Percentiles rank a stretch among this genome's conserved stretches.
Conservation (phyloP, 1,284 basidiomycete genomes). For the Trametes polyzona region DNA sequence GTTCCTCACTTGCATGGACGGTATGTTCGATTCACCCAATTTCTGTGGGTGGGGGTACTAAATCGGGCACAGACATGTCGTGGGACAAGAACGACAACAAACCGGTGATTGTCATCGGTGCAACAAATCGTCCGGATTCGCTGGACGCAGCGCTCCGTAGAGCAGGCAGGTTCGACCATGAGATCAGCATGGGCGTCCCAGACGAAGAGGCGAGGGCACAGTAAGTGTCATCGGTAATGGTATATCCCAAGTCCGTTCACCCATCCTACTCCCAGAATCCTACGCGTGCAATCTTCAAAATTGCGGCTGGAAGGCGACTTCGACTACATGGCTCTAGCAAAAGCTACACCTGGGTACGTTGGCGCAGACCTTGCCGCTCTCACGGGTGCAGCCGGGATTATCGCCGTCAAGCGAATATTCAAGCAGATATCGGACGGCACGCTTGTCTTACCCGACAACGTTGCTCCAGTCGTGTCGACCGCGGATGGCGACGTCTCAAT, state of each 20-base stretch:
- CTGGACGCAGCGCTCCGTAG: constrained; percentile 91
- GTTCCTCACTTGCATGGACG: constrained; percentile 97
- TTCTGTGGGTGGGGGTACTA: background rate
- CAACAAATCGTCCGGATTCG: constrained; percentile 95
- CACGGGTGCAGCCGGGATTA: constrained; percentile 92
- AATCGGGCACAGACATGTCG: constrained; percentile 64
- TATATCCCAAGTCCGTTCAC: background rate
- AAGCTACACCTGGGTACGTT: constrained; percentile 95
- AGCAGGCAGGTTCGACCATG: constrained; percentile 95
- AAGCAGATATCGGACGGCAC: constrained; percentile 77
- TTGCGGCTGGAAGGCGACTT: constrained; percentile 82
- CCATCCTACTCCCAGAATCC: constrained; percentile 58
- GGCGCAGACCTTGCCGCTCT: constrained; percentile 93
- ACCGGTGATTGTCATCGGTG: constrained; percentile 94
- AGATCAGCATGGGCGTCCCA: constrained; percentile 97
- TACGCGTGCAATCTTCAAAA: constrained; percentile 78
- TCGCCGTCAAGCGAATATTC: constrained; percentile 97
- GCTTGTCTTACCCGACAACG: constrained; percentile 53
- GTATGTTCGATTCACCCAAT: constrained; percentile 44
- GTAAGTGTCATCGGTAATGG: constrained; percentile 65
- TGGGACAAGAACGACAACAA: constrained; percentile 92
- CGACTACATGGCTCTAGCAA: constrained; percentile 82
- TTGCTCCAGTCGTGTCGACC: background rate
- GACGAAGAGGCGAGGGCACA: constrained; percentile 89
- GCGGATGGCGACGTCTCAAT: constrained; percentile 47